phyloP scores from a whole-genome alignment of 371 early-diverging fungal genomes.

The Mucor racemosus region DNA sequence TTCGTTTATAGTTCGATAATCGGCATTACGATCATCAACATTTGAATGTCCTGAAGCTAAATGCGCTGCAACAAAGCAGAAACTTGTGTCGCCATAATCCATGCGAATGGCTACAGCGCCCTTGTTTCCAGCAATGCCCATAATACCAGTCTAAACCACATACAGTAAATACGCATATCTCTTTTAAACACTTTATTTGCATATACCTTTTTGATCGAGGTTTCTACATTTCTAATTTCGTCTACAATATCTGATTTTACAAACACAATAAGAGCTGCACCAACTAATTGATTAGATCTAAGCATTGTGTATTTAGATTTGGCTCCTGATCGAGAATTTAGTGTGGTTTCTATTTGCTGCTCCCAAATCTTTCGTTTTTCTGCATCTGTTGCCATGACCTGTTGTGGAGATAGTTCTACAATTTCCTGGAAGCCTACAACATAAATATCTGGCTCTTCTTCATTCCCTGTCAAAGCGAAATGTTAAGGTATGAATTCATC shows the following conservation, averaged over 20 bases:
- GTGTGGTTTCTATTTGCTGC: constrained; percentile 59
- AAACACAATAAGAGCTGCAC: constrained; percentile 84
- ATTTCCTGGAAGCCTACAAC: constrained; percentile 95
- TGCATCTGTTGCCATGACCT: constrained; percentile 83
- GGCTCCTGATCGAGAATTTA: constrained; percentile 48
- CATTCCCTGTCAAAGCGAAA: constrained; percentile 27
- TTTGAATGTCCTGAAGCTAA: constrained; percentile 85
- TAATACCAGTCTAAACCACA: constrained; percentile 67
- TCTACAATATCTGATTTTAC: constrained; percentile 69
- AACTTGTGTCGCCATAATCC: constrained; percentile 81
- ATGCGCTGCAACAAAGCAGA: constrained; percentile 92
- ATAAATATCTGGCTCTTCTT: constrained; percentile 77
- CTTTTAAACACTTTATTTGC: no score
- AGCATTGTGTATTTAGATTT: constrained; percentile 72
- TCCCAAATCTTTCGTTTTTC: constrained; percentile 69
- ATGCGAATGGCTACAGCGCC: constrained; percentile 90
- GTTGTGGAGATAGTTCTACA: constrained; percentile 87
- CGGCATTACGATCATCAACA: constrained; percentile 84
- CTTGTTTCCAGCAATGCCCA: constrained; percentile 89
- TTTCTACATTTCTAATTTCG: constrained; percentile 85
- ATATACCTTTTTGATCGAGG: constrained; percentile 73
- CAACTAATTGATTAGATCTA: constrained; percentile 86
- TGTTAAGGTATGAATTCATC: neutral
- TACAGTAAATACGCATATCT: no score
- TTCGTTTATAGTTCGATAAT: constrained; percentile 80